Conservation (phyloP, 1,284 basidiomycete species). For the Moesziomyces antarcticus region DNA sequence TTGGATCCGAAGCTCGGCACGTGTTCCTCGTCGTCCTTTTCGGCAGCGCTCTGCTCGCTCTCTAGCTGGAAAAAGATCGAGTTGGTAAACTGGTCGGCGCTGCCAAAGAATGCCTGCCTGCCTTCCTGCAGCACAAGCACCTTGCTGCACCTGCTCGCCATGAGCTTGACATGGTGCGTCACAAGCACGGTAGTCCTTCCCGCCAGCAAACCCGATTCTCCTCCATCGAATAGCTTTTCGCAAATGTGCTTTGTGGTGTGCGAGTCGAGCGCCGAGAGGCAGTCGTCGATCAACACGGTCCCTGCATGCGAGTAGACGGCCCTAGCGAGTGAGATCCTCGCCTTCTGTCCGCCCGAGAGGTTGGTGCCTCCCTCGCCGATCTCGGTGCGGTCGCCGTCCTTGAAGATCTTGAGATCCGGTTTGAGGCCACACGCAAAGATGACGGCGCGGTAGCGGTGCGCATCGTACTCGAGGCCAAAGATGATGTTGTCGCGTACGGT, state of each 20-base stretch:
- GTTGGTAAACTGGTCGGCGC: conserved; percentile 73
- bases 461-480: conserved; percentile 70
- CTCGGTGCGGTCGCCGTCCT: conserved; percentile 78
- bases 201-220: conserved; percentile 34
- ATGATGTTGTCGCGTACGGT: conserved; percentile 73
- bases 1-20: conserved; percentile 29
- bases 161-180: conserved; percentile 67
- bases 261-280: conserved; percentile 73
- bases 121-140: conserved; percentile 81
- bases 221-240: conserved; percentile 62
- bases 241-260: conserved; percentile 58
- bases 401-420: conserved; percentile 77
- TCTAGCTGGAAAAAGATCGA: conserved; percentile 73
- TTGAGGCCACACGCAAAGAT: conserved; percentile 51
- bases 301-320: conserved; percentile 79
- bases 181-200: conserved; percentile 60
- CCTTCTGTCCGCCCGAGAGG: conserved; percentile 74
- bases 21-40: conserved; percentile 35
- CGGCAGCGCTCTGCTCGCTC: conserved; percentile 61
- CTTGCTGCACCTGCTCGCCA: conserved; percentile 73
- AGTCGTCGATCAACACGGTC: conserved; percentile 77
- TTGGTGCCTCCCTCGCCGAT: conserved; percentile 72
- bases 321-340: conserved; percentile 78
- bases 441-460: conserved; percentile 70
- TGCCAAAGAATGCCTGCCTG: conserved; percentile 75